phyloP scores from a whole-genome alignment of 2,329 filamentous ascomycete genomes.

The Xylaria sp. region DNA sequence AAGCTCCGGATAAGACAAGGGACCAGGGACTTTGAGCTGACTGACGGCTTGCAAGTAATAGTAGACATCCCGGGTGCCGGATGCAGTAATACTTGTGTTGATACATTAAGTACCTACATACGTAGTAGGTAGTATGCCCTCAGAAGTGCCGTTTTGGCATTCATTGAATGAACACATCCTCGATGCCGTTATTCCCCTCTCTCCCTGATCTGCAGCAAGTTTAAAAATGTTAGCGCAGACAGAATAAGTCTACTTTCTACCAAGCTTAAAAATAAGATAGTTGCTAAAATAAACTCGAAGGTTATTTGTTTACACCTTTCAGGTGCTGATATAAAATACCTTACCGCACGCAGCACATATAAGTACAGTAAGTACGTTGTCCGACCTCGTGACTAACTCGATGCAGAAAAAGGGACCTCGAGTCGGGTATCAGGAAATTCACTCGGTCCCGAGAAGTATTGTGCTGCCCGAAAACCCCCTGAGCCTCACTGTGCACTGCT shows the following conservation, averaged over 20 bases:
- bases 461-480: slow-evolving; percentile 11
- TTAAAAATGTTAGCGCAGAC: neutral
- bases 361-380: too few relatives aligned
- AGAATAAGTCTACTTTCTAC: neutral
- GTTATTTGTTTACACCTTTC: neutral
- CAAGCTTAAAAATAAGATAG: neutral
- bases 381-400: neutral
- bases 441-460: slow-evolving; percentile 33
- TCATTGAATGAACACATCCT: neutral
- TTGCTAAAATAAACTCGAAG: neutral
- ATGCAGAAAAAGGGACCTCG: neutral
- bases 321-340: neutral
- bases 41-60: slow-evolving; percentile 2
- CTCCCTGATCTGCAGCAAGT: neutral
- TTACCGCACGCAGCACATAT: too few relatives aligned
- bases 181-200: neutral
- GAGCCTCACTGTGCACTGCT: neutral
- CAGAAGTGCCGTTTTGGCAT: neutral
- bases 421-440: slow-evolving; percentile 13
- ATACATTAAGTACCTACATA: too few relatives aligned
- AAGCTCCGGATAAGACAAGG: slow-evolving; percentile 32
- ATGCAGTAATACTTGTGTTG: neutral
- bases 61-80: slow-evolving; percentile 1
- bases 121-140: neutral
- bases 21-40: slow-evolving; percentile 17